Evolutionary conservation across 2,329 filamentous ascomycete species (phyloP).

Genomic region (Westerdykella sp.): DNA sequence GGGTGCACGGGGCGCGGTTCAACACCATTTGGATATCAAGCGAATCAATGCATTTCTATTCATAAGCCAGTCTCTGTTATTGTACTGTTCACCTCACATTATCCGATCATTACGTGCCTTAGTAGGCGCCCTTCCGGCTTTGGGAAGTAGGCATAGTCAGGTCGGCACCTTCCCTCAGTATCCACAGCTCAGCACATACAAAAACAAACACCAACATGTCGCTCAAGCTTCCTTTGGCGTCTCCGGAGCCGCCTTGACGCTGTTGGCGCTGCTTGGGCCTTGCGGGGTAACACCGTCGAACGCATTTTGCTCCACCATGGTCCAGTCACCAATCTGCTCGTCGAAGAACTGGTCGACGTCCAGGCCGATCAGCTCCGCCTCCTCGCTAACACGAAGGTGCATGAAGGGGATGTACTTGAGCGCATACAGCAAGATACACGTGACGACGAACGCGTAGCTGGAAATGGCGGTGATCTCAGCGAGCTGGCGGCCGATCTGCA

Average conservation of each 20-base stretch:
- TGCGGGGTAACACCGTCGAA: constrained; percentile 14
- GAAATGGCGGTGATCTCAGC: constrained; percentile 52
- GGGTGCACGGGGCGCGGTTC: too few relatives aligned
- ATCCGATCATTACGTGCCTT: too few relatives aligned
- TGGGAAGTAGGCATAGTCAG: too few relatives aligned
- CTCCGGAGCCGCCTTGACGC: constrained; percentile 7
- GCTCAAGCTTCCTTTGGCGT: background rate
- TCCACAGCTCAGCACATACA: too few relatives aligned
- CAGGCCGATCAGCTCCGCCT: constrained; percentile 51
- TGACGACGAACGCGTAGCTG: constrained; percentile 49
- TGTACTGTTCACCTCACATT: too few relatives aligned
- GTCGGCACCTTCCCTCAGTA: too few relatives aligned
- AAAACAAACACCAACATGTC: too few relatives aligned
- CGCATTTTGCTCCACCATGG: constrained; percentile 29
- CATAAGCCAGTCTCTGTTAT: too few relatives aligned
- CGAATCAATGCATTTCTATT: too few relatives aligned
- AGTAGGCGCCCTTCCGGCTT: too few relatives aligned
- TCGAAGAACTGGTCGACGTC: constrained; percentile 52
- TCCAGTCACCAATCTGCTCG: constrained; percentile 52
- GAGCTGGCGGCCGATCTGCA: constrained; percentile 52
- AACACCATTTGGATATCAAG: too few relatives aligned
- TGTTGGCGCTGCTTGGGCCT: constrained; percentile 23
- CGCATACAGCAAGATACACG: constrained; percentile 46
- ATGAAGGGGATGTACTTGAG: constrained; percentile 52
- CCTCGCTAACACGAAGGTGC: constrained; percentile 50